phyloP scores from a whole-genome alignment of 1,139 yeast species.

The Diutina pseudorugosa region DNA sequence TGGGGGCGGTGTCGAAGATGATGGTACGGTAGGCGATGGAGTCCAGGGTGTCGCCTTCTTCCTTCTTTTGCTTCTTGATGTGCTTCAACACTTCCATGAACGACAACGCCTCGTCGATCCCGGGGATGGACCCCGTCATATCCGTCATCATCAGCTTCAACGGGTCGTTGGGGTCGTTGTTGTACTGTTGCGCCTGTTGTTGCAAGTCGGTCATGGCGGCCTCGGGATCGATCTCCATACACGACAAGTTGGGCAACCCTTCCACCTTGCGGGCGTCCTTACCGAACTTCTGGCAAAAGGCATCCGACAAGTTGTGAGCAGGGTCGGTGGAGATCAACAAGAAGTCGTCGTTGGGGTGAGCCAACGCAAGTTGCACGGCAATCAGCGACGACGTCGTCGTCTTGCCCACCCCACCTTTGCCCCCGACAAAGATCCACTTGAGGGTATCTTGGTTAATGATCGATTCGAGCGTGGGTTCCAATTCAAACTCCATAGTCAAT shows the following conservation, averaged over 20 bases:
- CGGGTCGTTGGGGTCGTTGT: conserved; percentile 50
- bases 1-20: conserved; percentile 96
- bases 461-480: conserved; percentile 60
- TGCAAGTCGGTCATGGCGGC: conserved; percentile 88
- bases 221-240: conserved; percentile 97
- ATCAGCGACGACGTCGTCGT: conserved; percentile 94
- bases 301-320: conserved; percentile 93
- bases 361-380: conserved; percentile 79
- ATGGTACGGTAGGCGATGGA: conserved; percentile 63
- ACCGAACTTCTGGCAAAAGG: conserved; percentile 95
- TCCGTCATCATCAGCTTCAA: conserved; percentile 72
- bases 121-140: conserved; percentile 90
- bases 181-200: conserved; percentile 44
- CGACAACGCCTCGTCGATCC: conserved; percentile 94
- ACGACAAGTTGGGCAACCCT: conserved; percentile 75
- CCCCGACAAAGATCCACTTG: conserved; percentile 97
- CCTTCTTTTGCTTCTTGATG: conserved; percentile 60
- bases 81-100: conserved; percentile 97
- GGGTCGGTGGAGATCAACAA: conserved; percentile 93
- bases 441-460: conserved; percentile 55
- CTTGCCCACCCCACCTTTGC: conserved; percentile 98
- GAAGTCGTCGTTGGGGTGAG: conserved; percentile 71
- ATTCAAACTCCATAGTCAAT: conserved; percentile 34
- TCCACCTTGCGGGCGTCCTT: conserved; percentile 92
- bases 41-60: conserved; percentile 20